phyloP scores from a whole-genome alignment of 768 basidiomycete species.

The Aureoboletus auriporus region DNA sequence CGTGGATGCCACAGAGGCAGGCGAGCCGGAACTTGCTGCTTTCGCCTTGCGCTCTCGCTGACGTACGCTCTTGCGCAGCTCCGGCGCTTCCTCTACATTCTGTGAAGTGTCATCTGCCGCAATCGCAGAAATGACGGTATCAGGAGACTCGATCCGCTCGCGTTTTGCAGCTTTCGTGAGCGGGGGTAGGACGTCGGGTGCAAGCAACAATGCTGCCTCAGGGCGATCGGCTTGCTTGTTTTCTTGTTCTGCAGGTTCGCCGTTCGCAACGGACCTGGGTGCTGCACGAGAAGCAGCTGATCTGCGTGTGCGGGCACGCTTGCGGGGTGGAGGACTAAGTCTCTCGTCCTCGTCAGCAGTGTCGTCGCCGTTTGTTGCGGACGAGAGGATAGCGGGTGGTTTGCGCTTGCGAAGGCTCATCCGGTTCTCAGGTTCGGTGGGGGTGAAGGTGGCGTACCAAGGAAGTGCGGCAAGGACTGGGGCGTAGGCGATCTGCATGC shows the following conservation, averaged over 20 bases:
- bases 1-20: conserved; percentile 26
- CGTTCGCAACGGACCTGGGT: conserved; percentile 2
- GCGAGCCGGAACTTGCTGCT: conserved; percentile 16
- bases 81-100: conserved; percentile 20
- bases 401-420: conserved; percentile 34
- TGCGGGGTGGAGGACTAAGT: conserved; percentile 27
- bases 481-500: conserved; percentile 28
- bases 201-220: conserved; percentile 12
- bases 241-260: conserved; percentile 5
- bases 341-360: conserved; percentile 28
- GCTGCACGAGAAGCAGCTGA: conserved; percentile 9
- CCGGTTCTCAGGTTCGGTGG: conserved; percentile 26
- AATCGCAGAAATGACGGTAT: conserved; percentile 1
- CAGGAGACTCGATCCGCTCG: conserved; percentile 20
- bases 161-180: conserved; percentile 18
- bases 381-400: conserved; percentile 15
- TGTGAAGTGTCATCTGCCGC: conserved; percentile 8
- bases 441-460: conserved; percentile 31
- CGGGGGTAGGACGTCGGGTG: conserved; percentile 9
- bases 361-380: conserved; percentile 32
- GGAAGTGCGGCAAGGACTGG: conserved; percentile 19
- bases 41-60: conserved; percentile 26
- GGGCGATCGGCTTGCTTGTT: conserved; percentile 2
- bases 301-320: conserved; percentile 28
- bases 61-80: conserved; percentile 28